Percentiles rank a stretch among this genome's conserved stretches.
These are phyloP conservation scores for Pseudogymnoascus sp. DNA, from an alignment of 2,329 filamentous ascomycete genomes.

Conservation along the genomic window DNA sequence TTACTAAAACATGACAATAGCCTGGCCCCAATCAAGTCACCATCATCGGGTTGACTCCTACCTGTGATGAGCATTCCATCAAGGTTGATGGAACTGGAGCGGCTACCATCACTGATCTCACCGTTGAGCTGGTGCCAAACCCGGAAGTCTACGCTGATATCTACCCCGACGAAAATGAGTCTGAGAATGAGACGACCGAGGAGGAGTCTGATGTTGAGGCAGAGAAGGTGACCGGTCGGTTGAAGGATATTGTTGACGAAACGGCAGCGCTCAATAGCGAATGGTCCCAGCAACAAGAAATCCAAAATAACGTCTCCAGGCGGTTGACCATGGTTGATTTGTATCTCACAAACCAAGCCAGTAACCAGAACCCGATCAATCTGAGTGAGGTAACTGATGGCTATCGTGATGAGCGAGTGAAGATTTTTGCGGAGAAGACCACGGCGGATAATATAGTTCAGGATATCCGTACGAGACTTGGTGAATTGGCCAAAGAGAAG, in stretches of 20 bases:
- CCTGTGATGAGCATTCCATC: constrained; percentile 46
- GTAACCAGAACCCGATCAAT: not conserved
- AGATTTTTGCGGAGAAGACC: constrained; percentile 31
- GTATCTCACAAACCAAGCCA: constrained; percentile 20
- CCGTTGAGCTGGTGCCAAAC: constrained; percentile 46
- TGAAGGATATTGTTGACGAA: constrained; percentile 19
- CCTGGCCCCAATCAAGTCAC: constrained; percentile 49
- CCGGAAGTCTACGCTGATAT: constrained; percentile 36
- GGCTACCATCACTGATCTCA: constrained; percentile 53
- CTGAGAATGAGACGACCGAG: constrained; percentile 18
- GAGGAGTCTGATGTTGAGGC: constrained; percentile 25
- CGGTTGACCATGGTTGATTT: constrained; percentile 21
- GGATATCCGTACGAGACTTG: constrained; percentile 22
- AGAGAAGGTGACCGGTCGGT: constrained; percentile 16
- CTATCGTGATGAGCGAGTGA: constrained; percentile 23
- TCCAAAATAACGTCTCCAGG: constrained; percentile 19
- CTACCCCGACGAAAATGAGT: constrained; percentile 26
- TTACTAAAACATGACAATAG: constrained; percentile 21
- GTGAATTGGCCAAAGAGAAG: constrained; percentile 15
- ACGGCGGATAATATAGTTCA: constrained; percentile 25
- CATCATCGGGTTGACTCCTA: constrained; percentile 45
- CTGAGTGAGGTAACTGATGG: not conserved
- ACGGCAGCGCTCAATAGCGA: constrained; percentile 22
- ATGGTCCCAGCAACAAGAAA: not conserved
- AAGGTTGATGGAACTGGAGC: constrained; percentile 51